Evolutionary conservation across 2,329 filamentous ascomycete species (phyloP), one percentile per base, ranked within the genome.

Genomic region (Pseudogymnoascus sp.): DNA sequence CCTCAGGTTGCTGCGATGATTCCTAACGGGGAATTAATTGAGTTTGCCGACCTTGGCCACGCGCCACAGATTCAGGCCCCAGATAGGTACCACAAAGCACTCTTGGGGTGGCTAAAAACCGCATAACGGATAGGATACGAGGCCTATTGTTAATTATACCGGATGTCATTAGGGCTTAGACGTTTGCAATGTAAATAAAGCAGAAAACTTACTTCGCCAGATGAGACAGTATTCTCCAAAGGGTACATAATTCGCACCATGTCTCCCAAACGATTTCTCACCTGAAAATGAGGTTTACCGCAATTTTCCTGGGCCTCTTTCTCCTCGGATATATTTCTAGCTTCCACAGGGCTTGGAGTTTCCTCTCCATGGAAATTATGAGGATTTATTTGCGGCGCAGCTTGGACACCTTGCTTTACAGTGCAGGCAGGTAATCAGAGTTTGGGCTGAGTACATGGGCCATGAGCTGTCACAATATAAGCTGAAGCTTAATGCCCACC

Each of bases 61-160:
- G 73, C 77, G 33, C 77, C 79, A 12, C 78, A 80, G 63, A 75
- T 80, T 28, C 78, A 79, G 60, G 73, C 74, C 15, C 76, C 77
- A 0, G 70, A 71, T 2, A 67, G 65, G 45, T 79, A 79, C 62
- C 75, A 80, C 63, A 60, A 68, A 23, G 73, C 72, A 3, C 61
- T 80, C 61, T 63, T 79, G 1, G 67, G 64, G 6, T 81, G 77
- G 75, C 63, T 79, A 61, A 59, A 48, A 28, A 48, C 41, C n/a
- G 41, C 41, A 15, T 48, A 28, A 28, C 13, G 3, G 3, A 3
- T 2, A n/a, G 10, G 5, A 48, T 26, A 4, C 5, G 13, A 2
- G 1, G 12, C 13, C 13, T 48, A 10, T 48, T 15, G 5, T 18
- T 3, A 10, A 28, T 15, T 15, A 21, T 10, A 2, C 13, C 12